Base-by-base conservation (phyloP, 495 filamentous ascomycete species). In the Baudoinia panamericana region DNA sequence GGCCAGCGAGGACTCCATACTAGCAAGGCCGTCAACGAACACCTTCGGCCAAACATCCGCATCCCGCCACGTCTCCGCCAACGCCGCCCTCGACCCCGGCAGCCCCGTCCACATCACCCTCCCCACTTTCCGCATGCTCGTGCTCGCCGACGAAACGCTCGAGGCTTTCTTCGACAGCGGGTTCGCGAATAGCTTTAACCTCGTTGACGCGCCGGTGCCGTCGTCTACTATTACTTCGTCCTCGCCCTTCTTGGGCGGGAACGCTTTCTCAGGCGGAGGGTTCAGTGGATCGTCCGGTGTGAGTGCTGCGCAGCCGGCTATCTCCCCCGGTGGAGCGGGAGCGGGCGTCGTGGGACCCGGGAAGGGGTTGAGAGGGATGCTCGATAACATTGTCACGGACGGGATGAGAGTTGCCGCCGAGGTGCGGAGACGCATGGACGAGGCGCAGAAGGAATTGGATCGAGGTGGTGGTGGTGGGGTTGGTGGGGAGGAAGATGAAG, bases 121-220 rank as follows among this genome's bases (percentile, higher is more conserved):
- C 7, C 92, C 92, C 0, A 97, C 90, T 16, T 97, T 97, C 71
- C 80, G 90, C 50, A 97, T 97, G 90, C 84, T 97, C 18, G 78
- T 97, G 30, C 73, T 97, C 16, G 90, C 90, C 42, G 90, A 97
- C 57, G 90, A 97, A 53, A 70, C 88, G 2, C 75, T 97, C 10
- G 88, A 97, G 53, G 78, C 84, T 50, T 97, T 97, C 61, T 97
- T 97, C 58, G 90, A 97, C 60, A 78, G 68, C 23, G 75, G 72
- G 43, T 81, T 84, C 63, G 69, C 76, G 0, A 73, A 73, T 46
- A 80, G 75, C n/a, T 82, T 84, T 65, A 69, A 65, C 34, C 70
- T 84, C 15, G 68, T 72, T 39, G 68, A 73, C 39, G 66, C 69
- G 21, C 57, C 70, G 8, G 30, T 59, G 42, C 21, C 60, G 12